Percentiles rank a stretch among this genome's conserved stretches.
Evolutionary conservation across 345 rosid genomes (phyloP).

Genomic region (Eucalyptus coolabah): DNA sequence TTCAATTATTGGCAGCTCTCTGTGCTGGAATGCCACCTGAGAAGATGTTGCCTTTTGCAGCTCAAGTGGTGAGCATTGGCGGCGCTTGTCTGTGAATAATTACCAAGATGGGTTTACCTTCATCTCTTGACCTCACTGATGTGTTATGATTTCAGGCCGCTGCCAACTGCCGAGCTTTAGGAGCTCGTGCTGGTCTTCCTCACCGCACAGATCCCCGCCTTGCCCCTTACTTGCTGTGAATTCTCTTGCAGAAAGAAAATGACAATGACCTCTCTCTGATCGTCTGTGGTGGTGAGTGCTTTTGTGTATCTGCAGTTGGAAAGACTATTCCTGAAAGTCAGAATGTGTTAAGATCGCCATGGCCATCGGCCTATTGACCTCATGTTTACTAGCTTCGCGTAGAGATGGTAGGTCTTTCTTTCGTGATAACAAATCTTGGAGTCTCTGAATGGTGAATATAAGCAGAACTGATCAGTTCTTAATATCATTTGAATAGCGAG

Average conservation of each 20-base stretch:
- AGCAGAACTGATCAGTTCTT: neutral
- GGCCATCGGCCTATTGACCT: neutral
- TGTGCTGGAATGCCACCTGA: slow-evolving; percentile 62
- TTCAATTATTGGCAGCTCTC: slow-evolving; percentile 27
- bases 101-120: neutral
- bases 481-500: neutral
- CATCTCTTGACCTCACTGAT: neutral
- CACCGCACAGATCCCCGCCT: slow-evolving; percentile 41
- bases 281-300: neutral
- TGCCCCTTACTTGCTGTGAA: slow-evolving; percentile 13
- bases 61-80: slow-evolving; percentile 62
- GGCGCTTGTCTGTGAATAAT: neutral
- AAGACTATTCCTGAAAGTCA: neutral
- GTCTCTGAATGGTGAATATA: neutral
- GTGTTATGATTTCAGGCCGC: slow-evolving; percentile 53
- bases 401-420: neutral
- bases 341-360: neutral
- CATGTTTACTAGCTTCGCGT: neutral
- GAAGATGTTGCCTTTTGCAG: slow-evolving; percentile 77
- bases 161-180: slow-evolving; percentile 66
- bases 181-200: slow-evolving; percentile 85
- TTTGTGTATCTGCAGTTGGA: neutral
- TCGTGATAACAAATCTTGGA: neutral
- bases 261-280: neutral
- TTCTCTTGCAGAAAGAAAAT: neutral